Evolutionary conservation across 1,284 basidiomycete genomes (phyloP), one percentile per base, ranked within the genome.

Genomic region (Irpex sp.): DNA sequence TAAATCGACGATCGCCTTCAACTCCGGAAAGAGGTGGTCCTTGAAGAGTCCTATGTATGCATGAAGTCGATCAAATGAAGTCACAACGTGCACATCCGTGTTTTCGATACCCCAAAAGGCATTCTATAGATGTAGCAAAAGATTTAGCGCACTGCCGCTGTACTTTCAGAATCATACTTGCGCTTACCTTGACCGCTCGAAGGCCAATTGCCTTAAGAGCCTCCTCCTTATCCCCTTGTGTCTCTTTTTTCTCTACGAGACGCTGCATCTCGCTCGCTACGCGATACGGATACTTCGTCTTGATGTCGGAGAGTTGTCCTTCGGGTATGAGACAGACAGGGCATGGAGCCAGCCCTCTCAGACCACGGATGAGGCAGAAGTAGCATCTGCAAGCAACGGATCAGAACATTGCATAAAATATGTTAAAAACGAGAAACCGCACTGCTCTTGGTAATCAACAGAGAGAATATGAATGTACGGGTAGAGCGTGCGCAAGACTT

Each of bases 51-150:
- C 78, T 58, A 66, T 36, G 64, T 76, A 69, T 1, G 72, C 69
- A 68, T 81, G 81, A 1, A 81, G 67, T 1, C 71, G 61, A 64
- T 81, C 79, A 62, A 73, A 81, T 0, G 73, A 77, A 1, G 75
- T 49, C 6, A 75, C 74, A 0, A 21, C 13, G 61, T 77, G 72
- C 1, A 72, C 66, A 67, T 79, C 74, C 1, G 71, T 68, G 36
- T 69, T 57, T 3, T 34, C 48, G 1, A 79, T 49, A 9, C 61
- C 62, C 72, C 73, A 76, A 55, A 79, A 79, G 1, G 67, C 71
- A 73, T 77, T 80, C 79, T 78, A 64, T 15, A 59, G n/a, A 44
- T n/a, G 38, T 56, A 38, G 56, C 44, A 47, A 11, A 36, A 36
- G 34, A 36, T 36, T 36, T 8, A 36, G 34, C 2, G 34, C 34